Evolutionary conservation across 306 rosid species (phyloP), one percentile per base, ranked within the genome.

Genomic region (Notholithocarpus densiflorus): DNA sequence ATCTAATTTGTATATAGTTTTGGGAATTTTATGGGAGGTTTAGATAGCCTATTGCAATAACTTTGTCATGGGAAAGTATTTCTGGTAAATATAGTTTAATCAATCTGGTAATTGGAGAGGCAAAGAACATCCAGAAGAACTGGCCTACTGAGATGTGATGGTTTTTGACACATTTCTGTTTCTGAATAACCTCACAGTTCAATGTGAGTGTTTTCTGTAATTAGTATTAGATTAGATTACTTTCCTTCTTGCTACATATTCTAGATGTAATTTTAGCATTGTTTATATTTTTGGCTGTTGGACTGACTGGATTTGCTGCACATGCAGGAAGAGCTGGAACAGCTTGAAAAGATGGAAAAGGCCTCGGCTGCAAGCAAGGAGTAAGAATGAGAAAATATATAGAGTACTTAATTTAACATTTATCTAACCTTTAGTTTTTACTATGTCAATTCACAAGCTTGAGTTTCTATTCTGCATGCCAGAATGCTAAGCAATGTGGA

Each of bases 321-420:
- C 56, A 32, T 82, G 81, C 89, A 94, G 98, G 98, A 89, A 85
- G 98, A 94, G 81, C 85, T 90, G 65, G 98, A 92, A 79, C 88
- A 90, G 80, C 89, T 94, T 75, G 97, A 92, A 72, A 89, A 71
- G 83, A 81, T 86, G 88, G 98, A 89, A n/a, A 90, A 86, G 66
- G 97, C 93, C 43, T 90, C 98, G 27, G 75, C 94, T 34, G 81
- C 88, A 5, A 92, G 97, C 96, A 88, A 88, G 85, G 97, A 90
- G 98, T 94, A 94, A 92, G 98, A 48, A 34, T 34, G 68, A 45
- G 0, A 52, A 68, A 52, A 55, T 61, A 21, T 73, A 70, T 29
- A 10, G 15, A 40, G 19, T 26, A 64, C 75, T 74, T 80, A 3
- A 53, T 72, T 71, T 32, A 51, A 20, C 75, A 31, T 70, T 72